These are phyloP conservation scores for Pseudogymnoascus sp. DNA, from an alignment of 2,329 filamentous ascomycete genomes.

Conservation along the genomic window DNA sequence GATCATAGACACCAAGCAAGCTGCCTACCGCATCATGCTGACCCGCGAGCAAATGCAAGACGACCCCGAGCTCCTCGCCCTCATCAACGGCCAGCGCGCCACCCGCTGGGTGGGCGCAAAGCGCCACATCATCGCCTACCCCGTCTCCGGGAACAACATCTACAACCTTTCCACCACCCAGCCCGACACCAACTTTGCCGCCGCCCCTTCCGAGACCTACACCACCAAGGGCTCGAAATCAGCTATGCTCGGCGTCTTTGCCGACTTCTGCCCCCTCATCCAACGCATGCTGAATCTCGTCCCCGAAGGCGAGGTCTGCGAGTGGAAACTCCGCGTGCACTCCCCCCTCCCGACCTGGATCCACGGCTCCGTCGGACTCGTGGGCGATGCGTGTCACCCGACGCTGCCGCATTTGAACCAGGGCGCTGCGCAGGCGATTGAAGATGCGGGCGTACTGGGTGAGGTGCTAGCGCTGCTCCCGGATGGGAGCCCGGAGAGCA, in stretches of 20 bases:
- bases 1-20: constrained; percentile 63
- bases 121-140: constrained; percentile 71
- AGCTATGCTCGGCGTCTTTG: constrained; percentile 52
- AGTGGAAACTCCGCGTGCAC: constrained; percentile 56
- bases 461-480: constrained; percentile 40
- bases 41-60: constrained; percentile 55
- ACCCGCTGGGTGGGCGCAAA: constrained; percentile 69
- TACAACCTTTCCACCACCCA: constrained; percentile 58
- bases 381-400: constrained; percentile 60
- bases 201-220: constrained; percentile 50
- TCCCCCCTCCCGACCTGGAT: constrained; percentile 49
- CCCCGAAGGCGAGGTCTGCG: constrained; percentile 53
- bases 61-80: constrained; percentile 58
- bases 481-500: constrained; percentile 29
- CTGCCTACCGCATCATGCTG: constrained; percentile 73
- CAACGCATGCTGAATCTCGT: constrained; percentile 51
- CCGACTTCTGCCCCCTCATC: constrained; percentile 51
- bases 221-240: constrained; percentile 54
- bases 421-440: constrained; percentile 60
- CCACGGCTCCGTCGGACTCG: constrained; percentile 45
- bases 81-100: constrained; percentile 59
- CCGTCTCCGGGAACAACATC: constrained; percentile 56
- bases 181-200: constrained; percentile 52
- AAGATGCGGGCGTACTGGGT: constrained; percentile 54
- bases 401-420: constrained; percentile 60